Percentiles rank a stretch among this genome's conserved stretches.
Conservation (phyloP, 73 alveolate genomes). For the Paramecium tetraurelia region DNA sequence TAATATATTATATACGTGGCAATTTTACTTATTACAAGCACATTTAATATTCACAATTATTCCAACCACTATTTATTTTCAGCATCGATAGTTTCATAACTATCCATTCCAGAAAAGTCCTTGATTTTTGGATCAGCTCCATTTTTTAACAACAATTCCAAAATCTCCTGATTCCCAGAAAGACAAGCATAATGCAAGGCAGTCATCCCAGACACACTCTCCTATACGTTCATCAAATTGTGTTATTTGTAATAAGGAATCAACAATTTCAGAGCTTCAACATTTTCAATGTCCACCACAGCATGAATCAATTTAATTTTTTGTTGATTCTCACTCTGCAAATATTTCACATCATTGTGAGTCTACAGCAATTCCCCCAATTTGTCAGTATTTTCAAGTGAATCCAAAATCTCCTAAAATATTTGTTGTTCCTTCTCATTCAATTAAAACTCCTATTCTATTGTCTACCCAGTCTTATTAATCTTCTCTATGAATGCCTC, state of each 20-base stretch:
- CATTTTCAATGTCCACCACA: neutral
- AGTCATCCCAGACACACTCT: slow-evolving; percentile 48
- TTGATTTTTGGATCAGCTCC: slow-evolving; percentile 41
- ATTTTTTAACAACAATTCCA: neutral
- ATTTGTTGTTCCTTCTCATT: neutral
- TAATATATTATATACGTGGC: neutral
- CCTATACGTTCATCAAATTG: neutral
- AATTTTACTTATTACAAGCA: neutral
- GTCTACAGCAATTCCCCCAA: neutral
- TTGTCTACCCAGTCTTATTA: neutral
- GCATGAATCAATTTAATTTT: neutral
- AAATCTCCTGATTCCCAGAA: neutral
- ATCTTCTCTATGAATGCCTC: neutral
- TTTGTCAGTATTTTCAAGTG: neutral
- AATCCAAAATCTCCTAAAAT: neutral
- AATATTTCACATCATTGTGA: neutral
- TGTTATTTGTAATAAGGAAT: neutral
- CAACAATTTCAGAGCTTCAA: neutral
- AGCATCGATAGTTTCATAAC: slow-evolving; percentile 18
- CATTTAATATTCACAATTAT: neutral
- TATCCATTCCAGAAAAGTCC: slow-evolving; percentile 33
- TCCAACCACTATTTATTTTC: neutral
- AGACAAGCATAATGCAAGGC: slow-evolving; percentile 41
- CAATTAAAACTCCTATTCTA: neutral
- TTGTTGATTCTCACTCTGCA: neutral